phyloP scores from a whole-genome alignment of 2,329 filamentous ascomycete species.

The Pyrenophora graminea region DNA sequence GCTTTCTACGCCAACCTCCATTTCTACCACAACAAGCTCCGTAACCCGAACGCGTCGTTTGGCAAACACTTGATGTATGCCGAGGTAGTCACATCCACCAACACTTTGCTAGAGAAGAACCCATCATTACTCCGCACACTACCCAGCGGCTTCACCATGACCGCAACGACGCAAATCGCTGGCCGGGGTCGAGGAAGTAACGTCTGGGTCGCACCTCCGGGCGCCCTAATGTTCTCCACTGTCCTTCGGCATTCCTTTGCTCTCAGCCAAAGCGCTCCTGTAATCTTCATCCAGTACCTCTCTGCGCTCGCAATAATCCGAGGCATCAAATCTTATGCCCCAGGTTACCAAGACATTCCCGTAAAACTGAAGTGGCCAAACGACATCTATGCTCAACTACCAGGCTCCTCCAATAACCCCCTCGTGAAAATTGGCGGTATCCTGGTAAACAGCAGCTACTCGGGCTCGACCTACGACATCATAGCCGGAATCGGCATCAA shows the following conservation, averaged over 20 bases:
- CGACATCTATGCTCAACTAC: slow-evolving; percentile 65
- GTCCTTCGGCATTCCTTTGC: slow-evolving; percentile 81
- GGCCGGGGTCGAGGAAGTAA: slow-evolving; percentile 88
- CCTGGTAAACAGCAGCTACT: slow-evolving; percentile 85
- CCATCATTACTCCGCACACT: slow-evolving; percentile 73
- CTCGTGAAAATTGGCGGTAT: slow-evolving; percentile 95
- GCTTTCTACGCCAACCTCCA: slow-evolving; percentile 74
- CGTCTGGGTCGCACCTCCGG: slow-evolving; percentile 90
- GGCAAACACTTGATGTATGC: slow-evolving; percentile 82
- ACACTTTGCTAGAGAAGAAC: slow-evolving; percentile 94
- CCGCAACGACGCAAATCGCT: slow-evolving; percentile 85
- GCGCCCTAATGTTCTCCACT: slow-evolving; percentile 84
- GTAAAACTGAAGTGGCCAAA: slow-evolving; percentile 97
- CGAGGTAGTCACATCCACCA: slow-evolving; percentile 91
- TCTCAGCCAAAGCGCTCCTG: slow-evolving; percentile 72
- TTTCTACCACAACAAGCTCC: slow-evolving; percentile 65
- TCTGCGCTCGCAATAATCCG: slow-evolving; percentile 84
- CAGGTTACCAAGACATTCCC: slow-evolving; percentile 73
- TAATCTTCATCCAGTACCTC: slow-evolving; percentile 94
- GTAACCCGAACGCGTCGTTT: slow-evolving; percentile 65
- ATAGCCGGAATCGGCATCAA: slow-evolving; percentile 85
- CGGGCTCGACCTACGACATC: slow-evolving; percentile 75
- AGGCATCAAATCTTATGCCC: slow-evolving; percentile 78
- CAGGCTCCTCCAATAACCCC: slow-evolving; percentile 56
- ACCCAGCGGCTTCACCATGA: slow-evolving; percentile 83